Percentiles rank a stretch among this genome's conserved stretches.
These are phyloP conservation scores for Pyropia yezoensis DNA, from an alignment of 23 red algal species.

Conservation along the genomic window DNA sequence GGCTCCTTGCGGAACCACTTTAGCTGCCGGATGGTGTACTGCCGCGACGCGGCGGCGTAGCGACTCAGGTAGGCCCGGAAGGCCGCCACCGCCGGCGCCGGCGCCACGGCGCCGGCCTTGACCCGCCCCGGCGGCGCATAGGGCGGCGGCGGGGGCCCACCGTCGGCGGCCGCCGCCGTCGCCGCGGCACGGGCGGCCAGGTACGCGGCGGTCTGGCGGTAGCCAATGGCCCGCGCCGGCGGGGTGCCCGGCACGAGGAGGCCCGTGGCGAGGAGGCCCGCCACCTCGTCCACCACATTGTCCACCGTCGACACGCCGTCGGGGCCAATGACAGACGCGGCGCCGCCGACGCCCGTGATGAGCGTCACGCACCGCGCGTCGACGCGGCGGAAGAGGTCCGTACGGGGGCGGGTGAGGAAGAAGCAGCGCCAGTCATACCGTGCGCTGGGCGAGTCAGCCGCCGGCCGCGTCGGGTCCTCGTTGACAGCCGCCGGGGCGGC, in stretches of 20 bases:
- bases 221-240: slow-evolving; percentile 74
- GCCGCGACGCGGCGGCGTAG: slow-evolving; percentile 67
- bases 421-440: slow-evolving; percentile 83
- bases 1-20: slow-evolving; percentile 80
- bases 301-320: neutral
- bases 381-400: slow-evolving; percentile 53
- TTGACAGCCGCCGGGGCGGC: no score
- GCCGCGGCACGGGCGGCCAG: slow-evolving; percentile 25
- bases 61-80: slow-evolving; percentile 44
- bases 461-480: no score
- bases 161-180: neutral
- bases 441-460: neutral
- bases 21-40: slow-evolving; percentile 72
- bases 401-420: slow-evolving; percentile 55
- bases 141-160: slow-evolving; percentile 1
- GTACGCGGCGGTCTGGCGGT: slow-evolving; percentile 82
- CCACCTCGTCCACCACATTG: slow-evolving; percentile 44
- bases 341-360: slow-evolving; percentile 13
- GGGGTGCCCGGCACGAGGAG: slow-evolving; percentile 6
- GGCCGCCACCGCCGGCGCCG: neutral
- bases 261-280: slow-evolving; percentile 4
- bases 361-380: slow-evolving; percentile 84
- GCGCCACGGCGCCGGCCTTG: neutral
- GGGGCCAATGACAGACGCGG: neutral
- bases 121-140: no score